phyloP scores from a whole-genome alignment of 306 rosid species.

The Vigna mungo region DNA sequence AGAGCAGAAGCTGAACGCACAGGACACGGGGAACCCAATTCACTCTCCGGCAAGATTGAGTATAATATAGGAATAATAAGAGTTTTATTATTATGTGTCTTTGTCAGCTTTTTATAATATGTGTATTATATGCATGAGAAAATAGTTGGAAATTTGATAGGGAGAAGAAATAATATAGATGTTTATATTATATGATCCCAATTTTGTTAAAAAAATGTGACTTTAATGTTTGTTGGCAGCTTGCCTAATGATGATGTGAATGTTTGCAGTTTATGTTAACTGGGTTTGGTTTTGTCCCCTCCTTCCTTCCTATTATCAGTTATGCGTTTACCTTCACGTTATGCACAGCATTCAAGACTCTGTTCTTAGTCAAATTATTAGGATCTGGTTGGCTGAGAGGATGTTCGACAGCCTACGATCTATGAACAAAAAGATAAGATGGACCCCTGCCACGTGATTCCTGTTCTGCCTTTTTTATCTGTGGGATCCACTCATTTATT shows the following conservation, averaged over 20 bases:
- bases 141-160: constrained; percentile 60
- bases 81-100: constrained; percentile 40
- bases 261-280: constrained; percentile 31
- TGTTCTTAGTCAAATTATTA: constrained; percentile 18
- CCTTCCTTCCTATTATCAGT: background rate
- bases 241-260: constrained; percentile 43
- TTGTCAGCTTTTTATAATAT: constrained; percentile 36
- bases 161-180: constrained; percentile 62
- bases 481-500: constrained; percentile 32
- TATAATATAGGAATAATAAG: constrained; percentile 55
- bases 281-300: constrained; percentile 26
- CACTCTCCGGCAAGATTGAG: constrained; percentile 56
- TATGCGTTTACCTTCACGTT: background rate
- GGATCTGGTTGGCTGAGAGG: constrained; percentile 35
- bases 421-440: constrained; percentile 52
- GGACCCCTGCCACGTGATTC: constrained; percentile 58
- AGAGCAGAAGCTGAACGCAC: constrained; percentile 63
- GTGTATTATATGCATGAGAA: constrained; percentile 56
- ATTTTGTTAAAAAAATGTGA: constrained; percentile 38
- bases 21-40: constrained; percentile 46
- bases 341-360: background rate
- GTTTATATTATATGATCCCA: constrained; percentile 70
- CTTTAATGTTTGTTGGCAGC: constrained; percentile 15
- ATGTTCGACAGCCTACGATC: constrained; percentile 42
- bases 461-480: constrained; percentile 29